Percentiles rank a stretch among this genome's conserved stretches.
phyloP scores from a whole-genome alignment of 2,329 filamentous ascomycete genomes.

The Penicillium sp. region DNA sequence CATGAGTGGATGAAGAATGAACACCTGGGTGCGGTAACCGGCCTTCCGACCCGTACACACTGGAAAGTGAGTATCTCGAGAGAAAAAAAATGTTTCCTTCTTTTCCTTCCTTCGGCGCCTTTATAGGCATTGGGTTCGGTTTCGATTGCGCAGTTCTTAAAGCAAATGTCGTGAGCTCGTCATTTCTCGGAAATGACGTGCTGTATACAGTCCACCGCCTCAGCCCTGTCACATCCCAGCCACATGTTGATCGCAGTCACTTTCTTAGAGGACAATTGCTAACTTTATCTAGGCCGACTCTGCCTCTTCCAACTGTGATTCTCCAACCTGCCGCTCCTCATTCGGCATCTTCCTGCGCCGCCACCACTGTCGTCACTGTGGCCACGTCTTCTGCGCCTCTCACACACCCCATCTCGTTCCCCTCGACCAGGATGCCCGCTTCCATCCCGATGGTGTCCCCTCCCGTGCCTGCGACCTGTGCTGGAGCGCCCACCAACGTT shows the following conservation, averaged over 20 bases:
- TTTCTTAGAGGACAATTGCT: slow-evolving; percentile 5
- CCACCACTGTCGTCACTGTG: slow-evolving; percentile 66
- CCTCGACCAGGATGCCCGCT: slow-evolving; percentile 62
- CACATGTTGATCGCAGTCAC: not conserved
- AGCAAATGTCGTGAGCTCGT: slow-evolving; percentile 24
- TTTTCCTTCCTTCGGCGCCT: slow-evolving; percentile 2
- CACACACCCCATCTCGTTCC: slow-evolving; percentile 58
- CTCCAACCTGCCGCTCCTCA: slow-evolving; percentile 55
- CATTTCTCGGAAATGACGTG: slow-evolving; percentile 26
- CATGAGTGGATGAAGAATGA: slow-evolving; percentile 53
- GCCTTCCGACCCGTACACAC: slow-evolving; percentile 60
- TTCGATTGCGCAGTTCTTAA: slow-evolving; percentile 20
- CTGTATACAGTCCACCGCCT: slow-evolving; percentile 11
- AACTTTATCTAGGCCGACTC: slow-evolving; percentile 52
- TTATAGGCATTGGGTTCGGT: slow-evolving; percentile 17
- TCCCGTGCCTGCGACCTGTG: slow-evolving; percentile 62
- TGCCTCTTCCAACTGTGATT: slow-evolving; percentile 56
- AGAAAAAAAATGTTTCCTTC: not conserved
- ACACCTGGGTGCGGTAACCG: slow-evolving; percentile 56
- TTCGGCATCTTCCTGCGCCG: slow-evolving; percentile 62
- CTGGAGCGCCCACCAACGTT: slow-evolving; percentile 56
- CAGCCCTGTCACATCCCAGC: not conserved
- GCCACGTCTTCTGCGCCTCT: slow-evolving; percentile 61
- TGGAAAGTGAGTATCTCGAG: slow-evolving; percentile 58
- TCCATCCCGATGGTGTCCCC: slow-evolving; percentile 56